These are phyloP conservation scores for Saturnispora dispora DNA, from an alignment of 805 yeast genomes.

Conservation along the genomic window DNA sequence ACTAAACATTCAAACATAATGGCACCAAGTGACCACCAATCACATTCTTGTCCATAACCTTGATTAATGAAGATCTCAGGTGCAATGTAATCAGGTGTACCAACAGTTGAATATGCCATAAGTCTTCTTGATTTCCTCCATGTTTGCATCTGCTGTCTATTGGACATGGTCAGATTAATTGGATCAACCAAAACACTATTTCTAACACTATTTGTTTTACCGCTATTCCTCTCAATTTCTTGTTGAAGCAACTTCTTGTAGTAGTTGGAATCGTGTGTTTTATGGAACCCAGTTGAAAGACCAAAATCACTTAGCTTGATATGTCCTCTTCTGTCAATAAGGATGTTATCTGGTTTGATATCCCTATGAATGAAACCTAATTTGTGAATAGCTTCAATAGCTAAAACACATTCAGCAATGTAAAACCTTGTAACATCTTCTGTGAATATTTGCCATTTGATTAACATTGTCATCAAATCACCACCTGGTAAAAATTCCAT, in stretches of 20 bases:
- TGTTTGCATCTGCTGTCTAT: slow-evolving; percentile 89
- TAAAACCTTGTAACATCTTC: slow-evolving; percentile 90
- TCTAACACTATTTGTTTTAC: slow-evolving; percentile 30
- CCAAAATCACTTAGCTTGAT: slow-evolving; percentile 67
- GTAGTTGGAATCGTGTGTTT: slow-evolving; percentile 85
- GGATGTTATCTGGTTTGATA: slow-evolving; percentile 91
- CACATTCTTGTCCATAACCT: slow-evolving; percentile 95
- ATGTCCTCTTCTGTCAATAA: slow-evolving; percentile 58
- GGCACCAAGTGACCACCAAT: slow-evolving; percentile 97
- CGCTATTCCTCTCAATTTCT: slow-evolving; percentile 23
- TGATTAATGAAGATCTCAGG: slow-evolving; percentile 89
- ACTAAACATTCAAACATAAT: slow-evolving; percentile 93
- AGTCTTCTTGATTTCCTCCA: slow-evolving; percentile 88
- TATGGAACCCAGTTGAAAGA: slow-evolving; percentile 81
- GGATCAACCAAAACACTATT: slow-evolving; percentile 89
- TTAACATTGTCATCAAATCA: slow-evolving; percentile 89
- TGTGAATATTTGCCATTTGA: slow-evolving; percentile 87
- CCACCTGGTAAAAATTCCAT: slow-evolving; percentile 84
- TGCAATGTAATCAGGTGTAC: slow-evolving; percentile 93
- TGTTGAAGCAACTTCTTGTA: slow-evolving; percentile 75
- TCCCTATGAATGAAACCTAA: slow-evolving; percentile 94
- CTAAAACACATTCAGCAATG: slow-evolving; percentile 93
- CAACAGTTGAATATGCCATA: slow-evolving; percentile 95
- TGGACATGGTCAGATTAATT: slow-evolving; percentile 89
- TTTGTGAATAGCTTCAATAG: slow-evolving; percentile 89